Percentiles rank a stretch among this genome's conserved stretches.
Conservation (phyloP, 1,284 basidiomycete species). For the Ustilago lituana region DNA sequence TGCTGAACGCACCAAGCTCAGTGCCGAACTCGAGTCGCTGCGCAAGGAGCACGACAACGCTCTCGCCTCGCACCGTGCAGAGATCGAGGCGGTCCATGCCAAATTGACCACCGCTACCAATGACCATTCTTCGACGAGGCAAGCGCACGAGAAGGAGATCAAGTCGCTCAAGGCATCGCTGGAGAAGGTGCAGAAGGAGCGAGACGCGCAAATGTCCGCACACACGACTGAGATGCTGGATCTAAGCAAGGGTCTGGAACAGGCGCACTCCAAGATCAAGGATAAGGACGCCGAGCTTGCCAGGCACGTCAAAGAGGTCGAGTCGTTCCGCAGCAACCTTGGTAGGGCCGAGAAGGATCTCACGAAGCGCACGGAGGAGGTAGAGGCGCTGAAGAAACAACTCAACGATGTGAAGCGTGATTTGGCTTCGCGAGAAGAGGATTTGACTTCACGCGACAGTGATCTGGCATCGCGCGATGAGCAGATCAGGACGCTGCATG, state of each 20-base stretch:
- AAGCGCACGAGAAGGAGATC: conserved; percentile 21
- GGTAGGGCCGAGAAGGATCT: conserved; percentile 13
- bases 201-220: conserved; percentile 27
- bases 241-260: conserved; percentile 23
- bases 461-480: conserved; percentile 16
- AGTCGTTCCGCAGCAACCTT: background rate
- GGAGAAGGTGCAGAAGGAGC: conserved; percentile 25
- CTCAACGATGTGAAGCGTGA: conserved; percentile 3
- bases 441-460: background rate
- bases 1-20: conserved; percentile 11
- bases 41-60: conserved; percentile 16
- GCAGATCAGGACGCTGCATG: conserved; percentile 14
- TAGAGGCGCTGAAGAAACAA: conserved; percentile 5
- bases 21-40: conserved; percentile 13
- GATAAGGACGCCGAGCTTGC: conserved; percentile 15
- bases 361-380: conserved; percentile 4
- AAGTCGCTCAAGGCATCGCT: conserved; percentile 14
- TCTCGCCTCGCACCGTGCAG: conserved; percentile 12
- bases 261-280: conserved; percentile 13
- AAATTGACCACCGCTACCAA: conserved; percentile 5
- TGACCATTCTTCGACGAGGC: conserved; percentile 5
- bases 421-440: background rate
- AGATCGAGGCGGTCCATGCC: conserved; percentile 7
- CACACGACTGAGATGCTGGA: conserved; percentile 45
- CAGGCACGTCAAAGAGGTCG: conserved; percentile 7